Percentiles rank a stretch among this genome's conserved stretches.
phyloP scores from a whole-genome alignment of 78 protist genomes.

The Pelomyxa schiedti region DNA sequence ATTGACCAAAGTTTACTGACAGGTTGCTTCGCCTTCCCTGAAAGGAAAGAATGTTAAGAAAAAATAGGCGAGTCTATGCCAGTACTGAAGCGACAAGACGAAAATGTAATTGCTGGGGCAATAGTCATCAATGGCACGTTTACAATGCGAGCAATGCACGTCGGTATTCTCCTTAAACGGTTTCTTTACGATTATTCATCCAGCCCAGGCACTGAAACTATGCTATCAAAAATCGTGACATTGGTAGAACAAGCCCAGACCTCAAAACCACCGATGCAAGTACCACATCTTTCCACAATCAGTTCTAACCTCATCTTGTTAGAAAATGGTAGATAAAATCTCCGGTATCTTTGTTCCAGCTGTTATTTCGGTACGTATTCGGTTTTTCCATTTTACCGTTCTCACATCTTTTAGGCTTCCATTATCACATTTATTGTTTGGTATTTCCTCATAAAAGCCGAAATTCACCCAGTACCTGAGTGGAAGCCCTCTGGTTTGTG shows the following conservation, averaged over 20 bases:
- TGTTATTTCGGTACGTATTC: slow-evolving; percentile 50
- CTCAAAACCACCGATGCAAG: slow-evolving; percentile 60
- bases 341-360: slow-evolving; percentile 75
- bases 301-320: too few relatives aligned
- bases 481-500: not conserved
- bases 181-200: too few relatives aligned
- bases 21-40: not conserved
- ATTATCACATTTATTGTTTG: not conserved
- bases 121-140: slow-evolving; percentile 50
- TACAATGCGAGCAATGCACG: slow-evolving; percentile 38
- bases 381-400: not conserved
- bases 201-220: slow-evolving; percentile 74
- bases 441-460: not conserved
- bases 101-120: slow-evolving; percentile 83
- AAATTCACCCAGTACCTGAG: too few relatives aligned
- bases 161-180: too few relatives aligned
- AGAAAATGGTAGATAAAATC: slow-evolving; percentile 56
- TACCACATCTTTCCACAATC: too few relatives aligned
- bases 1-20: slow-evolving; percentile 88
- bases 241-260: slow-evolving; percentile 87
- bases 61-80: slow-evolving; percentile 88
- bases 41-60: not conserved
- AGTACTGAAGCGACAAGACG: slow-evolving; percentile 48
- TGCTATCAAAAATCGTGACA: slow-evolving; percentile 60
- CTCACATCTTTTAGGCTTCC: not conserved